phyloP scores from a whole-genome alignment of 495 filamentous ascomycete genomes.

The Tuber microsphaerosporum region DNA sequence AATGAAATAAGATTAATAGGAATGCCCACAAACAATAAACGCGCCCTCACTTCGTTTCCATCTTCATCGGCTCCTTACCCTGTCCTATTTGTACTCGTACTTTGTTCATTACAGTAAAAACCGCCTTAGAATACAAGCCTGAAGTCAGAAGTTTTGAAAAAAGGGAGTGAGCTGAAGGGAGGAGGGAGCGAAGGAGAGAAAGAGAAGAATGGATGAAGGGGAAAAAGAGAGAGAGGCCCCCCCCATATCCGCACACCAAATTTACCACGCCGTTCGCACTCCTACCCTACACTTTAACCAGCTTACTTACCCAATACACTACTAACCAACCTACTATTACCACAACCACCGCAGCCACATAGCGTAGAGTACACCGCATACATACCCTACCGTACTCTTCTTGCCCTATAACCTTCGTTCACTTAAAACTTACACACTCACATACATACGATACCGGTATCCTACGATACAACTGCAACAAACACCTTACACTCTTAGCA shows the following conservation, averaged over 20 bases:
- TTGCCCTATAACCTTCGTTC: background rate
- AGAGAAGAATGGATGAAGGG: conserved; percentile 17
- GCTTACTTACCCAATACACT: conserved; percentile 10
- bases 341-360: background rate
- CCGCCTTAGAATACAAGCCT: conserved; percentile 23
- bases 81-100: background rate
- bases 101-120: background rate
- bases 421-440: background rate
- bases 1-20: background rate
- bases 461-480: conserved; percentile 29
- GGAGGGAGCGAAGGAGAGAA: conserved; percentile 10
- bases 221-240: background rate
- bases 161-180: conserved; percentile 8
- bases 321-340: background rate
- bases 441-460: conserved; percentile 20
- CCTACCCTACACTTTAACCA: background rate
- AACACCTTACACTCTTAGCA: conserved; percentile 13
- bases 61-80: background rate
- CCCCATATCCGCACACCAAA: conserved; percentile 5
- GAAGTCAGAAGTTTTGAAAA: background rate
- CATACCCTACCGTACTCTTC: background rate
- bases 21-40: background rate
- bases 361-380: background rate
- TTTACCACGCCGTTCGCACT: conserved; percentile 5
- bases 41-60: background rate